Percentiles rank a stretch among this genome's conserved stretches.
These are phyloP conservation scores for Solanum hybrid DNA, from an alignment of 305 asterid species.

Conservation along the genomic window DNA sequence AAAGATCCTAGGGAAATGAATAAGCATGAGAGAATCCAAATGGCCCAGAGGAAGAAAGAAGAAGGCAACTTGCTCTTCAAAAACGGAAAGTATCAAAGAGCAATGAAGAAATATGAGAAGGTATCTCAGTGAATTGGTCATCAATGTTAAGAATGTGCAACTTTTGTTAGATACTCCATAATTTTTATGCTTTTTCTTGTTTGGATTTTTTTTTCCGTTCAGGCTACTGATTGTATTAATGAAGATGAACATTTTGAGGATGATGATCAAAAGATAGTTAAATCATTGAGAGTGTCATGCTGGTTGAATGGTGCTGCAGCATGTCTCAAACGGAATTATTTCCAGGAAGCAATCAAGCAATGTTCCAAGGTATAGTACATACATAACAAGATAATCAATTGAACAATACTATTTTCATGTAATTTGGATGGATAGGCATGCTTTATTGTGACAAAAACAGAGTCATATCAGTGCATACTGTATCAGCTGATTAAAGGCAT, in stretches of 20 bases:
- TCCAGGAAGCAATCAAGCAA: constrained; percentile 33
- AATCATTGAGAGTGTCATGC: constrained; percentile 44
- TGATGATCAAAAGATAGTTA: constrained; percentile 34
- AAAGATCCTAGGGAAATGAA: constrained; percentile 62
- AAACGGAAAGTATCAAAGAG: constrained; percentile 47
- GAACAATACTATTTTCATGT: not conserved
- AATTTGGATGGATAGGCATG: not conserved
- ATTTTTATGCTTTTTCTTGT: not conserved
- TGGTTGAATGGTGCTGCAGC: constrained; percentile 73
- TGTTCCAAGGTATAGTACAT: constrained; percentile 46
- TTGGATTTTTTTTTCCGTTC: not conserved
- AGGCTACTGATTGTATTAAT: constrained; percentile 52
- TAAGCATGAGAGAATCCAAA: constrained; percentile 47
- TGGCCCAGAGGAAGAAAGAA: constrained; percentile 50
- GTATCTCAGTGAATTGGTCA: constrained; percentile 17
- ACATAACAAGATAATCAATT: not conserved
- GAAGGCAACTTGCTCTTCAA: constrained; percentile 59
- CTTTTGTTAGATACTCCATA: not conserved
- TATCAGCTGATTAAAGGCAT: not conserved
- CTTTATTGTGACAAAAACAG: not conserved
- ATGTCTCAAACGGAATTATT: constrained; percentile 43
- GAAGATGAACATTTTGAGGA: constrained; percentile 33
- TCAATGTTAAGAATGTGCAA: not conserved
- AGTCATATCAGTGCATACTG: not conserved
- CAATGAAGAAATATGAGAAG: constrained; percentile 59